phyloP scores from a whole-genome alignment of 192 early-diverging fungal genomes.

The Mortierella claussenii region DNA sequence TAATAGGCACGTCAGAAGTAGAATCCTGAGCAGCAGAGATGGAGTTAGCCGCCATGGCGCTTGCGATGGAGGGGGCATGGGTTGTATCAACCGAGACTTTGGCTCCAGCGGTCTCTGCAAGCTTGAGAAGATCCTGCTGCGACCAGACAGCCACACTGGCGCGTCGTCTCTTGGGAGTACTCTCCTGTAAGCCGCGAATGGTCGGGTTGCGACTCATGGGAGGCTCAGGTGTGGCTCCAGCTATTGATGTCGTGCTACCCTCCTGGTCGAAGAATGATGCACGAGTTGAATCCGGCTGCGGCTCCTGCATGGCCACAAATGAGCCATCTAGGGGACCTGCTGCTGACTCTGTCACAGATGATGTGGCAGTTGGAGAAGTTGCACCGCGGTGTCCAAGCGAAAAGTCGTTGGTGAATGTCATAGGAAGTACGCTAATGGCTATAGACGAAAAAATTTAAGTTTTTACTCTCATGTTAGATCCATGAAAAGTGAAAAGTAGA shows the following conservation, averaged over 20 bases:
- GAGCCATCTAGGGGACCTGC: not conserved
- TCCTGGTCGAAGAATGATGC: constrained; percentile 18
- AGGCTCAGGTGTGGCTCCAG: constrained; percentile 49
- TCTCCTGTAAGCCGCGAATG: constrained; percentile 38
- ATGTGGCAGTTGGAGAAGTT: not conserved
- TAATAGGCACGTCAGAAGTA: not conserved
- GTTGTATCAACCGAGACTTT: constrained; percentile 17
- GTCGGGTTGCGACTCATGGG: constrained; percentile 46
- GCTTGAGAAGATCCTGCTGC: constrained; percentile 72
- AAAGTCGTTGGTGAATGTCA: constrained; percentile 14
- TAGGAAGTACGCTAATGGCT: constrained; percentile 38
- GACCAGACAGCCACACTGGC: constrained; percentile 85
- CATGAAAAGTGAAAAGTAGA: too few relatives aligned
- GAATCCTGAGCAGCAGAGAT: not conserved
- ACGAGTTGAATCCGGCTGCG: not conserved
- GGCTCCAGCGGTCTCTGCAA: constrained; percentile 61
- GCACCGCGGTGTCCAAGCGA: not conserved
- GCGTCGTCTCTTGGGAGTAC: constrained; percentile 57
- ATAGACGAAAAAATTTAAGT: not conserved
- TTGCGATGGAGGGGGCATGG: not conserved
- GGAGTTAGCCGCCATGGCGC: constrained; percentile 7
- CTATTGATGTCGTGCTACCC: not conserved
- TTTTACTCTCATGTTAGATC: too few relatives aligned
- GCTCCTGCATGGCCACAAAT: not conserved
- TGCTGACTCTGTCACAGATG: not conserved